Base-by-base conservation (phyloP, 805 yeast species). In the Candida arabinofermentans region DNA sequence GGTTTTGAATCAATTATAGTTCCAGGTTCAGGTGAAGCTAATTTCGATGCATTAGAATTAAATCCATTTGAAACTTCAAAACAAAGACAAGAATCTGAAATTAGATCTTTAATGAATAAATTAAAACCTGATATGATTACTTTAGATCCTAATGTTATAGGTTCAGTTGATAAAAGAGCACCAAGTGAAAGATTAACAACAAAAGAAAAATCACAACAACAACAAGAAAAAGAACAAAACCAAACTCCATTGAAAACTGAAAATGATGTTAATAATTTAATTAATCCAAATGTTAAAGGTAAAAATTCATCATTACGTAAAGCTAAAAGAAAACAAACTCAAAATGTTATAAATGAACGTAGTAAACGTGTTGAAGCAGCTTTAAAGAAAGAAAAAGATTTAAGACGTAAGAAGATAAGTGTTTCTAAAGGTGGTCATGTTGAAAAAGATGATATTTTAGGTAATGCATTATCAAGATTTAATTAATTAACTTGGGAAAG, bases 21-120 rank as follows among this genome's bases (percentile, higher is more conserved):
- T 44, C 99, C 99, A 31, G 99, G 99, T 21, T 72, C 97, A 32
- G 99, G 99, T 70, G 99, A 93, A 68, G 96, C 99, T 47, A 93
- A 93, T 66, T 89, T 78, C 62, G 99, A 93, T 69, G 89, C 98
- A 3, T 65, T 89, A 61, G 99, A 93, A 66, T 65, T 81, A 56
- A 93, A 93, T 63, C 99, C 99, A 48, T 93, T 74, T 66, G 96
- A 88, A 64, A 78, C 96, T 8, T 79, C 86, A 41, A 83, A 86
- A 61, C 97, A 90, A 68, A 83, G 98, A 71, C 96, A 91, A 65
- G 91, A 91, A 67, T 74, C 77, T 35, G 99, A 93, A 71, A 96
- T 93, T 27, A 79, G 91, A 58, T 66, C 83, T 2, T 72, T 93
- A 61, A 66, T 93, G 59, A 86, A 91, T 67, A 93, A 93, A 66